A percentile compares a stretch with the other conserved stretches of the same genome.
phyloP scores from a whole-genome alignment of 768 basidiomycete genomes.

The Mycena floridula region DNA sequence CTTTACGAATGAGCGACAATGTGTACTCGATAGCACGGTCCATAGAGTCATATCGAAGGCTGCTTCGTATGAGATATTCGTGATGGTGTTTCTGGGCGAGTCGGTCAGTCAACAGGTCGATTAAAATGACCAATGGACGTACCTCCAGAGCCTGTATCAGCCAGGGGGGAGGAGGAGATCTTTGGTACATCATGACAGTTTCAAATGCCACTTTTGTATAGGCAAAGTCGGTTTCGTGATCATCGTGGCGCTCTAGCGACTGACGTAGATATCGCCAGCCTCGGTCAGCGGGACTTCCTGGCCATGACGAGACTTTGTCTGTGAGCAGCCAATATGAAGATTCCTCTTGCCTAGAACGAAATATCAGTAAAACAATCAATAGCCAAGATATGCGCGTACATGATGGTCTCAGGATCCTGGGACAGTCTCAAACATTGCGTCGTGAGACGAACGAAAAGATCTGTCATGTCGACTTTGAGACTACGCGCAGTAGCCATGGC shows the following conservation, averaged over 20 bases:
- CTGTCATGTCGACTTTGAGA: constrained; percentile 81
- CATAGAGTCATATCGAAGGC: constrained; percentile 73
- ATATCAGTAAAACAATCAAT: constrained; percentile 4
- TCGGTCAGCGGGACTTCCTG: constrained; percentile 71
- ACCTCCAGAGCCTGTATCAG: constrained; percentile 74
- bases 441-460: constrained; percentile 74
- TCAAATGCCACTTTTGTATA: constrained; percentile 78
- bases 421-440: constrained; percentile 74
- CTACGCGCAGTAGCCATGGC: constrained; percentile 74
- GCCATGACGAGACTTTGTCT: constrained; percentile 77
- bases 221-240: constrained; percentile 57
- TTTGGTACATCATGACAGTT: constrained; percentile 64
- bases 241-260: constrained; percentile 75
- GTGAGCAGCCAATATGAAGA: constrained; percentile 79
- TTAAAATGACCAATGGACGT: constrained; percentile 4
- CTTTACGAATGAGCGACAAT: constrained; percentile 67
- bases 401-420: constrained; percentile 48
- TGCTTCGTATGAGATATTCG: constrained; percentile 77
- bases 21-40: constrained; percentile 73
- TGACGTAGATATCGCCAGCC: constrained; percentile 88
- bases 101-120: background rate
- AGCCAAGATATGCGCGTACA: constrained; percentile 35
- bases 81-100: constrained; percentile 59
- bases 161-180: constrained; percentile 74
- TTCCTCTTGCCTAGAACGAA: constrained; percentile 53